Evolutionary conservation across 208 protist genomes (phyloP), one percentile per base, ranked within the genome.

Genomic region (Balamuthia mandrillaris): DNA sequence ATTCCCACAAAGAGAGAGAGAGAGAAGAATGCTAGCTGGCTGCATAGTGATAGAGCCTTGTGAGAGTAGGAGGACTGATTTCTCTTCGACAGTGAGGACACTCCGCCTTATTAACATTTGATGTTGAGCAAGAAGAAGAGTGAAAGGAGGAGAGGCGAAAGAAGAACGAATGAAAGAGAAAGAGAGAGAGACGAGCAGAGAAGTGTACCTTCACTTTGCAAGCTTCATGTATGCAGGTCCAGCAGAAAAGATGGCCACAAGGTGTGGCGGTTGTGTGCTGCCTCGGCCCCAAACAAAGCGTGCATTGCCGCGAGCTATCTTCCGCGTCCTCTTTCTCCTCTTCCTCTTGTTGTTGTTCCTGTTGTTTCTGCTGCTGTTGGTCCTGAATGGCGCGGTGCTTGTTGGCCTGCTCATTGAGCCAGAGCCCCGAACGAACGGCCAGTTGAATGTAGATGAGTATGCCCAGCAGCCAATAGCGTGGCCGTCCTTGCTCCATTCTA

Each of bases 181-280:
- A 75, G 39, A 75, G 29, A 1, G 31, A 24, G 39, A 18, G n/a
- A 56, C n/a, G 45, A 10, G 21, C 31, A 14, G 2, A 5, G 6
- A 5, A 56, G 14, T 7, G 16, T 63, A 83, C 58, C 83, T 87
- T 87, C 49, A 44, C 68, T 4, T 56, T 66, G 66, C 45, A 65
- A 35, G 60, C 65, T 7, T 81, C 68, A 29, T 66, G 42, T n/a
- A 87, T 87, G 68, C 83, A 87, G 45, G 31, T 44, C 83, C 83
- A 87, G 56, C 83, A 87, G 68, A 52, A 87, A 29, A 87, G 39
- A 24, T 87, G 83, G 1, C 83, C 83, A 39, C 83, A 87, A 31
- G 83, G 70, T 10, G 83, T 68, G 24, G 65, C 68, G 29, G 83
- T 81, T 16, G 83, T 52, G 65, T 51, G n/a, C 14, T 52, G 29